Evolutionary conservation across 2,329 filamentous ascomycete species (phyloP).

Genomic region (Hypocreales sp.): DNA sequence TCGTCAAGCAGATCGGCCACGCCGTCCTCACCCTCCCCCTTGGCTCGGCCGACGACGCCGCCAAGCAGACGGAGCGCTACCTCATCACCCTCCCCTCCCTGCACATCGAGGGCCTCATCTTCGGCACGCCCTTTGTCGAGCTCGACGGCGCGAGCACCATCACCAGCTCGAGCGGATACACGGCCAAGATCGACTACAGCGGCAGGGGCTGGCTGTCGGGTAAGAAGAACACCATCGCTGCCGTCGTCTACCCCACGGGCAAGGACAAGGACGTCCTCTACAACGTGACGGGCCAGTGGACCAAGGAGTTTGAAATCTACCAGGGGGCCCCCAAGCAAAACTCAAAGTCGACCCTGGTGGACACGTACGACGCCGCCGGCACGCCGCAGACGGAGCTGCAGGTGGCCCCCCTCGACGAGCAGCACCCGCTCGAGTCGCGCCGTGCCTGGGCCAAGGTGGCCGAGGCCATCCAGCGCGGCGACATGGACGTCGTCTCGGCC

Average conservation of each 20-base stretch:
- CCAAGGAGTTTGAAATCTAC: slow-evolving; percentile 63
- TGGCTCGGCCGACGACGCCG: slow-evolving; percentile 10
- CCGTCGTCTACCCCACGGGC: slow-evolving; percentile 54
- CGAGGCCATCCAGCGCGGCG: slow-evolving; percentile 60
- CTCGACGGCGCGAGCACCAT: slow-evolving; percentile 78
- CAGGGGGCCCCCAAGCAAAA: slow-evolving; percentile 41
- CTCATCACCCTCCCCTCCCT: slow-evolving; percentile 82
- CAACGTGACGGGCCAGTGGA: slow-evolving; percentile 85
- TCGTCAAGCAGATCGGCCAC: slow-evolving; percentile 89
- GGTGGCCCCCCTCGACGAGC: slow-evolving; percentile 57
- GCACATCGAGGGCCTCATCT: slow-evolving; percentile 87
- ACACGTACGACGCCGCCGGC: slow-evolving; percentile 43
- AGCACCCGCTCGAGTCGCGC: slow-evolving; percentile 77
- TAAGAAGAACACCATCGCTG: slow-evolving; percentile 85
- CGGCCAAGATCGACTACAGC: slow-evolving; percentile 80
- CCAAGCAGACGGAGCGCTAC: slow-evolving; percentile 47
- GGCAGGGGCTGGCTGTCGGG: slow-evolving; percentile 91
- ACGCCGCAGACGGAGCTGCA: slow-evolving; percentile 49
- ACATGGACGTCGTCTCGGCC: slow-evolving; percentile 63
- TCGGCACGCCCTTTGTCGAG: slow-evolving; percentile 77
- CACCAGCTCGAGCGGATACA: slow-evolving; percentile 71
- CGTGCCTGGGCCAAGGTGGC: slow-evolving; percentile 82
- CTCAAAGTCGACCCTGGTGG: slow-evolving; percentile 31
- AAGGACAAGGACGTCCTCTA: slow-evolving; percentile 62
- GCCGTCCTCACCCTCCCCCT: slow-evolving; percentile 62